Conservation (phyloP, 176 grass and related monocot species). For the Luzula sylvatica region DNA sequence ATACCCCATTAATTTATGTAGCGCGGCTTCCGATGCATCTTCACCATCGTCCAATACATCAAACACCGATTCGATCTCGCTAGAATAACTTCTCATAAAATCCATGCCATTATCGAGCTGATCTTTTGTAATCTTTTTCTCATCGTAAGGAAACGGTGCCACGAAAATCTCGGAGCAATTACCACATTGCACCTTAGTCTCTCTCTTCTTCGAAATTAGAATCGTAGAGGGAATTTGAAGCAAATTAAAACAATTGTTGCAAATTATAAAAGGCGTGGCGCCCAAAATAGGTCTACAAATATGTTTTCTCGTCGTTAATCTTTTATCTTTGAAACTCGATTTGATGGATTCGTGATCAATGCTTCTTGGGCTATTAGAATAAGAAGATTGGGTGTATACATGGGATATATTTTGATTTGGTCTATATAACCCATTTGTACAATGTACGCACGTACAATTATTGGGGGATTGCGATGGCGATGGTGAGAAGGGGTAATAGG, state of each 20-base stretch:
- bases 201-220: conserved; percentile 46
- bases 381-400: conserved; percentile 44
- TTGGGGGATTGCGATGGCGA: conserved; percentile 23
- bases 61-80: conserved; percentile 16
- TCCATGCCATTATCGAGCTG: not conserved
- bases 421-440: conserved; percentile 1
- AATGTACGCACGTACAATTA: conserved; percentile 30
- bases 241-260: conserved; percentile 56
- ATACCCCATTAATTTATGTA: conserved; percentile 94
- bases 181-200: conserved; percentile 57
- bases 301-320: conserved; percentile 34
- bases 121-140: conserved; percentile 15
- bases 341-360: conserved; percentile 36
- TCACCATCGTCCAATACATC: conserved; percentile 21
- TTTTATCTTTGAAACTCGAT: conserved; percentile 35
- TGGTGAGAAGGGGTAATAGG: conserved; percentile 20
- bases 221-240: conserved; percentile 75
- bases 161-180: conserved; percentile 55
- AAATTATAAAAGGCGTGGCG: conserved; percentile 64
- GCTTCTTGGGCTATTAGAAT: conserved; percentile 29
- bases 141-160: conserved; percentile 43
- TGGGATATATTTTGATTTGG: conserved; percentile 25
- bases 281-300: conserved; percentile 64
- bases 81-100: conserved; percentile 39
- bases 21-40: conserved; percentile 30